Percentiles rank a stretch among this genome's conserved stretches.
phyloP scores from a whole-genome alignment of 345 rosid genomes.

The Murraya koenigii region DNA sequence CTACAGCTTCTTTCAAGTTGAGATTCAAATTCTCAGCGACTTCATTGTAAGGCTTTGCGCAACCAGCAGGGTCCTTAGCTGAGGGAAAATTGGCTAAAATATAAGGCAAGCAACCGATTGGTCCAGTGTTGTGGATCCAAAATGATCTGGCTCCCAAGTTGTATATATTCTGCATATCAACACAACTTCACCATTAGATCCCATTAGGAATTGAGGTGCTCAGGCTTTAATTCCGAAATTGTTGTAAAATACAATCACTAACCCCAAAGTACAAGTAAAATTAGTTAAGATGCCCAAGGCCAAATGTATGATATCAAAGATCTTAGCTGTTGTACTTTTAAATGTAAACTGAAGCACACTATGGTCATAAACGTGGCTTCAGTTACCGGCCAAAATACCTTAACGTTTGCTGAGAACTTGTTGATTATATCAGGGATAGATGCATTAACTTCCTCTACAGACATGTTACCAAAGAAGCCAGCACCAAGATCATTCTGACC shows the following conservation, averaged over 20 bases:
- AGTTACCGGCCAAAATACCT: constrained; percentile 21
- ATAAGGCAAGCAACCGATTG: constrained; percentile 64
- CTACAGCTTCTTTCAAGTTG: constrained; percentile 30
- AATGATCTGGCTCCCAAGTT: constrained; percentile 45
- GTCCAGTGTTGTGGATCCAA: constrained; percentile 80
- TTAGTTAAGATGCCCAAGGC: no score
- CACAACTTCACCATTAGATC: neutral
- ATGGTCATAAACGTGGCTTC: no score
- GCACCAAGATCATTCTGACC: constrained; percentile 59
- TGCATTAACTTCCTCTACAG: constrained; percentile 36
- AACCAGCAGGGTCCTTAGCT: constrained; percentile 44
- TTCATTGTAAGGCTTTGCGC: constrained; percentile 44
- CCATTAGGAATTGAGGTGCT: no score
- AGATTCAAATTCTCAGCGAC: constrained; percentile 47
- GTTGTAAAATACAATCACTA: no score
- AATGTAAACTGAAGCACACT: no score
- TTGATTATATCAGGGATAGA: constrained; percentile 43
- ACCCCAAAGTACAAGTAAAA: no score
- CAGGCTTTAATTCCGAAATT: no score
- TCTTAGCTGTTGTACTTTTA: neutral
- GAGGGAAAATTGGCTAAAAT: constrained; percentile 26
- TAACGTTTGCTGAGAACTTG: constrained; percentile 31
- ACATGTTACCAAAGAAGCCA: constrained; percentile 29
- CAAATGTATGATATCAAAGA: neutral
- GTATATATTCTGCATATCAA: constrained; percentile 38